Evolutionary conservation across 768 basidiomycete species (phyloP).

Genomic region (Suillus subaureus): DNA sequence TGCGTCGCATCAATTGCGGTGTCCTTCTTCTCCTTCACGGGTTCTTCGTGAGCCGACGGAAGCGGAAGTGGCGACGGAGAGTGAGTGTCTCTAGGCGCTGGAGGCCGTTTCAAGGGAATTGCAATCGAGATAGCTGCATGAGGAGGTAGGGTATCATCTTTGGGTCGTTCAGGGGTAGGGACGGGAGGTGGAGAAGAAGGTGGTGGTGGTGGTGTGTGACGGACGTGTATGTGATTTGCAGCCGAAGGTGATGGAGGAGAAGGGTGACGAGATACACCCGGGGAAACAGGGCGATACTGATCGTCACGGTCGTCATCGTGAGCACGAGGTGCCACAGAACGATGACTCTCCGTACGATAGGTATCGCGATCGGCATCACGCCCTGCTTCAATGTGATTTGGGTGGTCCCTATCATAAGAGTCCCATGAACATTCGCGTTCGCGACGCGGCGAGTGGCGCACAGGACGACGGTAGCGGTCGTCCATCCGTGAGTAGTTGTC

Average conservation of each 20-base stretch:
- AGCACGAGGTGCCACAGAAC: constrained; percentile 15
- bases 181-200: constrained; percentile 36
- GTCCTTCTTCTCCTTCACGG: constrained; percentile 29
- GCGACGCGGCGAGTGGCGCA: constrained; percentile 13
- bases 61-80: constrained; percentile 45
- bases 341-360: constrained; percentile 5
- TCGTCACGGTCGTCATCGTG: constrained; percentile 13
- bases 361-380: constrained; percentile 13
- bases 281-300: constrained; percentile 25
- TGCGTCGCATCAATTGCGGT: constrained; percentile 8
- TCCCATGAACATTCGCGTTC: constrained; percentile 21
- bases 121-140: constrained; percentile 45
- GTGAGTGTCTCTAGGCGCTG: constrained; percentile 46
- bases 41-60: constrained; percentile 33
- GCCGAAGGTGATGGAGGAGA: constrained; percentile 15
- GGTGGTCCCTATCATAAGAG: constrained; percentile 13
- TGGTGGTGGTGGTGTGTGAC: constrained; percentile 23
- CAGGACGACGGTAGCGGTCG: constrained; percentile 18
- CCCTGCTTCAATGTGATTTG: constrained; percentile 12
- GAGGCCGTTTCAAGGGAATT: constrained; percentile 46
- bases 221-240: constrained; percentile 7
- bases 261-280: constrained; percentile 19
- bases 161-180: constrained; percentile 37
- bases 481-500: constrained; percentile 9
- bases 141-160: constrained; percentile 36